Conservation (phyloP, 805 yeast species). For the Saccharomycopsis amapae region DNA sequence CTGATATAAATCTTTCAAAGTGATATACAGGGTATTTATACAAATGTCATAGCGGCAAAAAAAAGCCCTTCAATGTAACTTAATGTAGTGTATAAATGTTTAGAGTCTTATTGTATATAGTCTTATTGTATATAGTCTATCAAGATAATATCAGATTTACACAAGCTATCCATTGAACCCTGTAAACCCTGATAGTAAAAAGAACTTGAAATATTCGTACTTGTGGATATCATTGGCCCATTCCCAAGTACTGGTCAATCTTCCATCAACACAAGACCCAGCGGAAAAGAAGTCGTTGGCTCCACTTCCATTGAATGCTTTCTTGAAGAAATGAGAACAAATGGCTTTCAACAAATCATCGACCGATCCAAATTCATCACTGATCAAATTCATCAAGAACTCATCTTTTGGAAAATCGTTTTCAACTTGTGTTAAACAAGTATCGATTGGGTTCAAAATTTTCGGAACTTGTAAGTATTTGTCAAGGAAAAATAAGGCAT, state of each 20-base stretch:
- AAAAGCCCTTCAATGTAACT: too few relatives aligned
- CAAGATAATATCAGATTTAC: too few relatives aligned
- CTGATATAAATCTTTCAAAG: too few relatives aligned
- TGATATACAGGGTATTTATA: too few relatives aligned
- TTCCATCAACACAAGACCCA: conserved; percentile 79
- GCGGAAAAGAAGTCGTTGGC: conserved; percentile 80
- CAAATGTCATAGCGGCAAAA: too few relatives aligned
- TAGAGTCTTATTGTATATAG: too few relatives aligned
- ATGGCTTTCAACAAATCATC: conserved; percentile 44
- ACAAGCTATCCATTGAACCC: conserved; percentile 45
- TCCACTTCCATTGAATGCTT: conserved; percentile 72
- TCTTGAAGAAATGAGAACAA: conserved; percentile 42
- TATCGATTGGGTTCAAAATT: conserved; percentile 66
- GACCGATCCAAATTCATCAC: conserved; percentile 49
- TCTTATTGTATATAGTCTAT: too few relatives aligned
- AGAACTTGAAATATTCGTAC: conserved; percentile 54
- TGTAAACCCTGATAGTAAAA: conserved; percentile 60
- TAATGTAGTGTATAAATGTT: too few relatives aligned
- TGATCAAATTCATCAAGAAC: conserved; percentile 42
- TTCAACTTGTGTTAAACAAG: conserved; percentile 48
- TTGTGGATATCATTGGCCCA: conserved; percentile 67
- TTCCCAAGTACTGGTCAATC: conserved; percentile 76
- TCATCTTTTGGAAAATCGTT: conserved; percentile 42
- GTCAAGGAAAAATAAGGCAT: conserved; percentile 71
- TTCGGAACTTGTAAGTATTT: conserved; percentile 76